Evolutionary conservation across 345 rosid genomes (phyloP).

Genomic region (Citrus trifoliata): DNA sequence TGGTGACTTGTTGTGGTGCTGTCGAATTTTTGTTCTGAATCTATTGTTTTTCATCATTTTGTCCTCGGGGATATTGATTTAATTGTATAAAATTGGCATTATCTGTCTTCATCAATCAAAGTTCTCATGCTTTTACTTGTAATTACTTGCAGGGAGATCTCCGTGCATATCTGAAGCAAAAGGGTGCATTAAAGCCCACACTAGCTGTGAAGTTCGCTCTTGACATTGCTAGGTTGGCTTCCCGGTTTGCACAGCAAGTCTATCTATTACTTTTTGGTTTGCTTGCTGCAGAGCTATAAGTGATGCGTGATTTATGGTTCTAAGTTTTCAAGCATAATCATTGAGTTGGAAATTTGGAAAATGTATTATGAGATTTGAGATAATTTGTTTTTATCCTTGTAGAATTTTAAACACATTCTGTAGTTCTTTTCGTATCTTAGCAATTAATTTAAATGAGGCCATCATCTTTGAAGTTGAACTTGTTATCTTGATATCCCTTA

Average conservation of each 20-base stretch:
- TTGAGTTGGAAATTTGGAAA: not conserved
- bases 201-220: conserved; percentile 77
- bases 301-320: not conserved
- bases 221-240: conserved; percentile 72
- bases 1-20: not conserved
- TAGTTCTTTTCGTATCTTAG: not conserved
- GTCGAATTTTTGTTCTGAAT: not conserved
- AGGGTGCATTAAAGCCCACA: conserved; percentile 53
- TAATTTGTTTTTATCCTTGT: not conserved
- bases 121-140: not conserved
- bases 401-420: not conserved
- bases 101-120: not conserved
- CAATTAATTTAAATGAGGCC: not conserved
- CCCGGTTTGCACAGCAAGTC: not conserved
- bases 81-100: not conserved
- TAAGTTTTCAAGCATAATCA: not conserved
- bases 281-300: not conserved
- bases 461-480: not conserved
- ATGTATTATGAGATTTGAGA: not conserved
- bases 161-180: conserved; percentile 59
- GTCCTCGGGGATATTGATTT: not conserved
- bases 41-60: too few species aligned
- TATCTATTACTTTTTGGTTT: not conserved
- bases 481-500: not conserved
- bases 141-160: conserved; percentile 64